These are phyloP conservation scores for Vaccinium darrowii DNA, from an alignment of 148 eudicot genomes.

Conservation along the genomic window DNA sequence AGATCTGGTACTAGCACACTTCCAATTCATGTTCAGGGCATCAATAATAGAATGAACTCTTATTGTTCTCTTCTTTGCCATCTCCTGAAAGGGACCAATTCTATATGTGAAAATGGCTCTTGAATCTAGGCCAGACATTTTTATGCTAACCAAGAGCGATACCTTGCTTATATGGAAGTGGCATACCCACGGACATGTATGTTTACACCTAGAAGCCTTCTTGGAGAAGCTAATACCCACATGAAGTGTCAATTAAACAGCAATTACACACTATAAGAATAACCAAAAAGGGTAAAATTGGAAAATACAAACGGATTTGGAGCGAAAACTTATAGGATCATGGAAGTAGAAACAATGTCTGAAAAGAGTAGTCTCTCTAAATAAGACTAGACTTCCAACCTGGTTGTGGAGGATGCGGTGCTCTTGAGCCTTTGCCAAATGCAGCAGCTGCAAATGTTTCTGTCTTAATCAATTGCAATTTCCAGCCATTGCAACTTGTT, in stretches of 20 bases:
- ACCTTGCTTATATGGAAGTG: constrained; percentile 89
- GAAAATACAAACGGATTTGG: not conserved
- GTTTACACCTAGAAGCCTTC: constrained; percentile 26
- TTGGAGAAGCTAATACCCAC: constrained; percentile 53
- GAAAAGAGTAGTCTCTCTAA: constrained; percentile 67
- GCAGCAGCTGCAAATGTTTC: too few species aligned
- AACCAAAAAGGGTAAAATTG: not conserved
- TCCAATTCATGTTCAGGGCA: constrained; percentile 59
- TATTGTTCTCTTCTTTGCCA: constrained; percentile 50
- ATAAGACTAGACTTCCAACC: constrained; percentile 68
- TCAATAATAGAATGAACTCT: constrained; percentile 47
- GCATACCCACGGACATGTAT: constrained; percentile 78
- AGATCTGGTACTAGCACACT: constrained; percentile 22
- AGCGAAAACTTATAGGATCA: constrained; percentile 52
- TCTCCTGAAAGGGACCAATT: constrained; percentile 48
- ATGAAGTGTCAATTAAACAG: constrained; percentile 16
- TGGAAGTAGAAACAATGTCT: constrained; percentile 64
- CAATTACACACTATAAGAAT: constrained; percentile 12
- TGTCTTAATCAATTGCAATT: too few species aligned
- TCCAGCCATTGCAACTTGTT: constrained; percentile 23
- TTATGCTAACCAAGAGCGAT: constrained; percentile 8
- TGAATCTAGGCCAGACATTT: not conserved
- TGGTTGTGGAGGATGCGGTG: too few species aligned
- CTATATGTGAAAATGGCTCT: constrained; percentile 5
- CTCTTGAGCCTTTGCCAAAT: too few species aligned